Percentiles rank a stretch among this genome's conserved stretches.
Conservation (phyloP, 2,329 filamentous ascomycete genomes). For the Penicillium sp. region DNA sequence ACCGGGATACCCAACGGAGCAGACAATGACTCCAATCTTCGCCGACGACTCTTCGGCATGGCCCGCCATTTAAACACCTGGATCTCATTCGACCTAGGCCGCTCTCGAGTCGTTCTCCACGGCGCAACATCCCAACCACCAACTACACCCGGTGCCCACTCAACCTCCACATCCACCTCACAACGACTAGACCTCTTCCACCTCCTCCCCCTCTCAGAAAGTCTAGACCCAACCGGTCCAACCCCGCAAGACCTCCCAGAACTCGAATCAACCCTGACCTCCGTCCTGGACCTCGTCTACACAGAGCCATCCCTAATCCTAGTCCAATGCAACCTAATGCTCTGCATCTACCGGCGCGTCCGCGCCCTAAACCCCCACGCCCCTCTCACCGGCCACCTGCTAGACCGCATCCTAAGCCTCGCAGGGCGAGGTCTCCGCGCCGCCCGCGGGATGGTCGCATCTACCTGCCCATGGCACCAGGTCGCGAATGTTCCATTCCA, state of each 20-base stretch:
- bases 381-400: constrained; percentile 36
- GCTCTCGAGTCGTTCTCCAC: constrained; percentile 48
- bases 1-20: constrained; percentile 1
- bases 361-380: constrained; percentile 46
- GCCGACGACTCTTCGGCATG: constrained; percentile 46
- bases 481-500: constrained; percentile 57
- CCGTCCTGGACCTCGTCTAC: constrained; percentile 41
- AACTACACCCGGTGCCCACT: constrained; percentile 31
- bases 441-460: constrained; percentile 44
- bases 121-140: constrained; percentile 44
- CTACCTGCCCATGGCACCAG: constrained; percentile 53
- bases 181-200: constrained; percentile 44
- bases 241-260: constrained; percentile 39
- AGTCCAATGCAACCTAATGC: constrained; percentile 51
- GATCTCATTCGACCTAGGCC: constrained; percentile 55
- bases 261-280: constrained; percentile 41
- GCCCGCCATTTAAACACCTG: constrained; percentile 55
- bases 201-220: constrained; percentile 50
- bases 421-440: constrained; percentile 44
- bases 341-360: constrained; percentile 52
- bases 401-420: constrained; percentile 47
- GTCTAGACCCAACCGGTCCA: constrained; percentile 47
- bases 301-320: constrained; percentile 42
- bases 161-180: background rate
- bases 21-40: constrained; percentile 34